Evolutionary conservation across 805 yeast genomes (phyloP).

Genomic region (Danielozyma ontarioensis): DNA sequence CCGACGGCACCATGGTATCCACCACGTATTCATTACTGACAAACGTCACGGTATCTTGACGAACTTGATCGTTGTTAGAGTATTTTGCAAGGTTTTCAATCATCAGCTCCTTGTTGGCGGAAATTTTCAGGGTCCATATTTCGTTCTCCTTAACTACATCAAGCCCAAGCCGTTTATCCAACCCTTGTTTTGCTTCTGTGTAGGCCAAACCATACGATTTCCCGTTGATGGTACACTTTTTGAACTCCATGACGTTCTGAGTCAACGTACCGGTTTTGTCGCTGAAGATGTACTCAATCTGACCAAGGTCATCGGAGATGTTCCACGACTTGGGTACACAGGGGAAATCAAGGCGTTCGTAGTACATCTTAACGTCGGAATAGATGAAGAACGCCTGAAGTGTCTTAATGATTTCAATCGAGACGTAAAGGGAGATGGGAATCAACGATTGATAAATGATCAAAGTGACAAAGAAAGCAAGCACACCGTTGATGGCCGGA

Average conservation of each 20-base stretch:
- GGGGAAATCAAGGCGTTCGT: conserved; percentile 63
- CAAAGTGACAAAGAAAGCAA: conserved; percentile 66
- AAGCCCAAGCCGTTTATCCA: conserved; percentile 59
- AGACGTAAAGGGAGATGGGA: conserved; percentile 74
- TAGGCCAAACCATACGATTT: conserved; percentile 68
- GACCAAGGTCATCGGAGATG: conserved; percentile 80
- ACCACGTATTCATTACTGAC: conserved; percentile 52
- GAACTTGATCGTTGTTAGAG: conserved; percentile 42
- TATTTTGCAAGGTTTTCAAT: conserved; percentile 28
- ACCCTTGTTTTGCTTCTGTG: conserved; percentile 73
- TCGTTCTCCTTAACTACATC: conserved; percentile 49
- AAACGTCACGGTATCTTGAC: conserved; percentile 52
- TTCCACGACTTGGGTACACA: conserved; percentile 82
- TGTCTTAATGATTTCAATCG: conserved; percentile 76
- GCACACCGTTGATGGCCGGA: conserved; percentile 60
- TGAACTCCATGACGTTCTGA: conserved; percentile 79
- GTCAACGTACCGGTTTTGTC: conserved; percentile 85
- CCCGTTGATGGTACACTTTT: conserved; percentile 67
- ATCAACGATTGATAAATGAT: conserved; percentile 73
- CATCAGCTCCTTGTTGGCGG: conserved; percentile 45
- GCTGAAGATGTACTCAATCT: conserved; percentile 74
- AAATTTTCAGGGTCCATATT: conserved; percentile 36
- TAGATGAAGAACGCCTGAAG: conserved; percentile 71
- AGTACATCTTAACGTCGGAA: conserved; percentile 66
- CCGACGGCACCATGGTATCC: conserved; percentile 43